A percentile compares a stretch with the other conserved stretches of the same genome.
Conservation (phyloP, 495 filamentous ascomycete genomes). For the Penicillium coffeae region DNA sequence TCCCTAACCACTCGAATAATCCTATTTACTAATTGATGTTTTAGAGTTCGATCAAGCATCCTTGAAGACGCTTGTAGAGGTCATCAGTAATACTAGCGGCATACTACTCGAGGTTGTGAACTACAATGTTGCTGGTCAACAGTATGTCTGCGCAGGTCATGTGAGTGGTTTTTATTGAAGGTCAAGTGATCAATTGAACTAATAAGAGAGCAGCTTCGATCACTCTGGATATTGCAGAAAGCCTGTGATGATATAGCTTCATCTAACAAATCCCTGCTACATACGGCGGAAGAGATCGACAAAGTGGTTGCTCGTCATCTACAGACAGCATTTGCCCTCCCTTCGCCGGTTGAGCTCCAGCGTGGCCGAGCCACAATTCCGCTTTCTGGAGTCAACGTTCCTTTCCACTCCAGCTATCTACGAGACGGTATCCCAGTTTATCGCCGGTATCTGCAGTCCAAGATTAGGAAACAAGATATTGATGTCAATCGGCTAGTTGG, state of each 20-base stretch:
- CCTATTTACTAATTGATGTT: too few species aligned
- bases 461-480: constrained; percentile 5
- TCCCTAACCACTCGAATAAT: too few species aligned
- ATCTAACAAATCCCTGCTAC: too few species aligned
- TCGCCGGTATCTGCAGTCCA: constrained; percentile 10
- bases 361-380: constrained; percentile 33
- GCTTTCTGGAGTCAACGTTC: constrained; percentile 40
- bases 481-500: constrained; percentile 10
- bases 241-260: too few species aligned
- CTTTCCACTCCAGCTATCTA: constrained; percentile 38
- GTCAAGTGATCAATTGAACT: too few species aligned
- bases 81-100: constrained; percentile 16
- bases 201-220: too few species aligned
- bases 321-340: too few species aligned
- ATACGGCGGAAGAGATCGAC: too few species aligned
- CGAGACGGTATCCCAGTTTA: constrained; percentile 13
- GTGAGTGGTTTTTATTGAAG: too few species aligned
- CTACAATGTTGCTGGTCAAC: constrained; percentile 32
- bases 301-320: too few species aligned
- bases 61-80: constrained; percentile 16
- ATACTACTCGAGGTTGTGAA: constrained; percentile 41
- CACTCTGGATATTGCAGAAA: too few species aligned
- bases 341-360: constrained; percentile 2
- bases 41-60: too few species aligned
- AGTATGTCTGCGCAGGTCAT: constrained; percentile 43